Evolutionary conservation across 306 rosid genomes (phyloP).

Genomic region (Pyrus pyrifolia): DNA sequence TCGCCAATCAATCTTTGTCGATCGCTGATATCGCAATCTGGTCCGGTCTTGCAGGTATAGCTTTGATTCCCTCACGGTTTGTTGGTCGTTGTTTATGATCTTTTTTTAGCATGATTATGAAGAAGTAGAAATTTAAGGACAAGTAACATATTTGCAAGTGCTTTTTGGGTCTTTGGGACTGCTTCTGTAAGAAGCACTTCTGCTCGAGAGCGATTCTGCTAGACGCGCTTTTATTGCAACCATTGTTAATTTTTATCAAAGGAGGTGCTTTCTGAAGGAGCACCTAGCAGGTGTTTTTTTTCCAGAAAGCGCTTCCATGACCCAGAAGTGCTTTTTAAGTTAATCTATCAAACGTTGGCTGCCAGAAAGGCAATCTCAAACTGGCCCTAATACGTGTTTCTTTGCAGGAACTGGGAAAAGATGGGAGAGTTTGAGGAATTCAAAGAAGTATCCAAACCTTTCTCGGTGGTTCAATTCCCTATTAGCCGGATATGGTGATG

Average conservation of each 20-base stretch:
- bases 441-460: conserved; percentile 75
- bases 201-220: background rate
- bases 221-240: background rate
- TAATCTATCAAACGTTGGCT: background rate
- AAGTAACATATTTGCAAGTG: background rate
- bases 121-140: background rate
- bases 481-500: conserved; percentile 38
- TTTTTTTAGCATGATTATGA: background rate
- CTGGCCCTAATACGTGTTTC: background rate
- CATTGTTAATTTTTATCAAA: background rate
- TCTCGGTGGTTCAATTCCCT: conserved; percentile 78
- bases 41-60: conserved; percentile 80
- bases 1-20: conserved; percentile 52
- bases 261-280: background rate
- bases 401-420: conserved; percentile 71
- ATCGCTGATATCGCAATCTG: conserved; percentile 85
- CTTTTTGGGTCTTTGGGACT: background rate
- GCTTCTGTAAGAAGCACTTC: background rate
- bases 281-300: background rate
- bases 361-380: background rate
- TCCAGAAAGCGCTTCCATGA: no score
- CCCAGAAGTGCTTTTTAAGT: no score
- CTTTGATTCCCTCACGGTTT: background rate
- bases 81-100: background rate
- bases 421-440: conserved; percentile 93